Base-by-base conservation (phyloP, 2,329 filamentous ascomycete species). In the Alternaria consortialis region DNA sequence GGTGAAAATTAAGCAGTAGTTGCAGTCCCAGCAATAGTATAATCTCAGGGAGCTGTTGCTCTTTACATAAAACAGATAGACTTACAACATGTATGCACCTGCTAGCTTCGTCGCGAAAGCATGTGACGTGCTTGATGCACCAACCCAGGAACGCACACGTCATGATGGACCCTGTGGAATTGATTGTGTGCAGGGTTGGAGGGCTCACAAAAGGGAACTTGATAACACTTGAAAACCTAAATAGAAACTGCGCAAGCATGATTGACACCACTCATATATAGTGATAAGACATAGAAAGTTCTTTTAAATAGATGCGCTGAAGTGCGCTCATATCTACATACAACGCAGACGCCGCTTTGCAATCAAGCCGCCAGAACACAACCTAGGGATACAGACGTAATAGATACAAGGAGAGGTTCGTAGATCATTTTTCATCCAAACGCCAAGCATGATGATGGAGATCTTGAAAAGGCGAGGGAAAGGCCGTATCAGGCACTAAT, bases 81-180 rank as follows among this genome's bases (percentile, higher is more conserved):
- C 34, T 5, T 25, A 29, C 15, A 42, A 7, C 13, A 37, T 44
- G 25, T 32, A 50, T 17, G 36, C 42, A 11, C 2, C n/a, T 15
- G 9, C 34, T 52, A 58, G 40, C n/a, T 32, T 13, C n/a, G n/a
- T 58, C 46, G 20, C 40, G 34, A 52, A 55, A 47, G 17, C 36
- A 42, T 23, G 55, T 64, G 58, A 62, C 54, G 58, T 58, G 47
- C 56, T 46, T 52, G 25, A 57, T 57, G 32, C 37, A 17, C 20
- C 31, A 37, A 37, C 20, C 23, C 20, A 46, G 34, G 37, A 51
- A 56, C 64, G 51, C 48, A 65, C 53, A 72, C 68, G 70, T 72
- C 68, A 71, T 71, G 62, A 67, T 55, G 55, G 56, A 67, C 65
- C 64, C 64, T 68, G 57, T 20, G 48, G 42, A 39, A 15, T 46